Base-by-base conservation (phyloP, 2,329 filamentous ascomycete species). In the Gaeumannomyces tritici region DNA sequence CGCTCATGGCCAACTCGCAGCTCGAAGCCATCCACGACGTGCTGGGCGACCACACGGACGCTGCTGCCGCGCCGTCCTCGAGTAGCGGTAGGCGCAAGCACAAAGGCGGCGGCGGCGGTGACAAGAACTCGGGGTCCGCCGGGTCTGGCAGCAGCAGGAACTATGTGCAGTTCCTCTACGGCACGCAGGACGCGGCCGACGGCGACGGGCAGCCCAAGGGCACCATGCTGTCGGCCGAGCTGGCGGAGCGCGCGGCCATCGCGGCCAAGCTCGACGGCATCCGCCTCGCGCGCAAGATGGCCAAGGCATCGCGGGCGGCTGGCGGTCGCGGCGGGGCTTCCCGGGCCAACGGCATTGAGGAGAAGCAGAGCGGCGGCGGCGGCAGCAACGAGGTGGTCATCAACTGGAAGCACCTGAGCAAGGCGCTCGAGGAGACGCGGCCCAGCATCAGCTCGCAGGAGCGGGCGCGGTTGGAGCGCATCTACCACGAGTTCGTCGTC, bases 21-120 rank as follows among this genome's bases (percentile, higher is more conserved):
- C 83, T 99, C 7, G 93, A 98, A 76, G 95, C 95, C 31, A 97
- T 99, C 66, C 95, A 99, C 72, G 93, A 97, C 67, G 87, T 96
- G 2, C 83, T 99, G 0, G 88, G 86, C 62, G 85, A 88, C 69
- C 79, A 85, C 56, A 69, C 69, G 18, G 65, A 67, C 1, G 73
- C 71, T 57, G 71, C 71, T 13, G 71, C 26, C 2, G 58, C 57
- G 4, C 21, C 31, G 57, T 56, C 13, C 33, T 57, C n/a, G 54
- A 61, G 27, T 13, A 57, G 24, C 15, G 54, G 31, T 26, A 57
- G 57, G n/a, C 29, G 29, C 59, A 61, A 60, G 21, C 42, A 51
- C 11, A 51, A 21, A n/a, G 42, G 42, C 57, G 27, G 74, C 55
- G 27, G 73, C n/a, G 73, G 70, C 65, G 72, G 74, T 61, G 71